Percentiles rank a stretch among this genome's conserved stretches.
phyloP scores from a whole-genome alignment of 129 eudicot species.

The Chrysanthemum seticuspe region DNA sequence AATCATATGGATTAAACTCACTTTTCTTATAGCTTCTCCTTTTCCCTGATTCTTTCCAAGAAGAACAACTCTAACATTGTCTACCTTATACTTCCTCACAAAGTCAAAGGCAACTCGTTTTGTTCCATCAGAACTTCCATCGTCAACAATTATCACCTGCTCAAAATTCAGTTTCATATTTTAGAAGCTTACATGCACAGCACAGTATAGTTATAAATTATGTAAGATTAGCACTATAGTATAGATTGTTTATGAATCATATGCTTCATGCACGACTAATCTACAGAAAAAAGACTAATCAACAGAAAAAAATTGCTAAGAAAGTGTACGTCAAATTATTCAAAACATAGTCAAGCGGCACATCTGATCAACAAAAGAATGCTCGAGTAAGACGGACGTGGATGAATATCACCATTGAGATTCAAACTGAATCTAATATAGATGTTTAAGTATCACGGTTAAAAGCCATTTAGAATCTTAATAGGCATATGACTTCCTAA shows the following conservation, averaged over 20 bases:
- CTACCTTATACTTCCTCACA: constrained; percentile 73
- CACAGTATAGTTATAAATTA: background rate
- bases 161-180: constrained; percentile 16
- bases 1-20: constrained; percentile 49
- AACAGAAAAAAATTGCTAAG: background rate
- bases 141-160: constrained; percentile 86
- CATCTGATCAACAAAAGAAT: background rate
- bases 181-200: background rate
- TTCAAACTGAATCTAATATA: background rate
- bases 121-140: constrained; percentile 90
- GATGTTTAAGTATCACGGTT: background rate
- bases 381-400: background rate
- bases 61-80: constrained; percentile 83
- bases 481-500: too few relatives aligned
- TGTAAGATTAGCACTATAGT: background rate
- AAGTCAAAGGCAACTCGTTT: constrained; percentile 77
- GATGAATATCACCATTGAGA: background rate
- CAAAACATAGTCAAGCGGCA: constrained; percentile 4
- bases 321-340: background rate
- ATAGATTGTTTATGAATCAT: background rate
- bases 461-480: too few relatives aligned
- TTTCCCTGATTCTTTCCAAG: constrained; percentile 95
- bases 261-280: background rate
- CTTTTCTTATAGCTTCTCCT: constrained; percentile 99
- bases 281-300: background rate